Base-by-base conservation (phyloP, 2,329 filamentous ascomycete species). In the Myriosclerotinia scirpicola region DNA sequence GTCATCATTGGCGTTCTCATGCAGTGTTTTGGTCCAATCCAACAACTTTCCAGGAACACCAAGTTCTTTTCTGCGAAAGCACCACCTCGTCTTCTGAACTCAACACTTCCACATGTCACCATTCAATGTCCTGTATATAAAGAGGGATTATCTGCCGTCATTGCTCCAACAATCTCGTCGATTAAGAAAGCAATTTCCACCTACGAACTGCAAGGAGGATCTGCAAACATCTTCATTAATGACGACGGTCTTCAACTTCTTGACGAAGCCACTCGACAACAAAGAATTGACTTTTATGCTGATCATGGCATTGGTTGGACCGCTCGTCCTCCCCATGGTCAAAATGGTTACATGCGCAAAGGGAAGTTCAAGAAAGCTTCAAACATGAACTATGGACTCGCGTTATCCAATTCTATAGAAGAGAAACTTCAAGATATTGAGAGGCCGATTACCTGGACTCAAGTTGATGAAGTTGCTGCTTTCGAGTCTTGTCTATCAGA, bases 51-150 rank as follows among this genome's bases (percentile, higher is more conserved):
- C 46, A 80, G 83, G 73, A 95, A 95, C 82, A 92, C 90, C 74
- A 91, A 90, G 77, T 94, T 89, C 80, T 95, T 90, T 79, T 94
- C 91, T 0, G 91, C 90, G 1, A 81, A 83, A n/a, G 83, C 88
- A 8, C 87, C 89, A 1, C 84, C 84, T 20, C 81, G 89, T 58
- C 78, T 93, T 46, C 83, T 84, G 66, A 80, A 78, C 1, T 73
- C 79, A 5, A 75, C 81, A 34, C 82, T 93, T 20, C 90, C 90
- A 2, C 90, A 92, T 75, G 83, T 92, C 69, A 94, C 91, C 3
- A 90, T 96, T 54, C 92, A 96, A 75, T 93, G 91, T 76, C 92
- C 92, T 7, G 90, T 96, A 0, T 96, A 95, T 80, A 95, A 94
- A 77, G 92, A 96, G 77, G 91, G 91, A 71, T 82, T 96, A 2